phyloP scores from a whole-genome alignment of 768 basidiomycete genomes.

The Mycena leptocephala region DNA sequence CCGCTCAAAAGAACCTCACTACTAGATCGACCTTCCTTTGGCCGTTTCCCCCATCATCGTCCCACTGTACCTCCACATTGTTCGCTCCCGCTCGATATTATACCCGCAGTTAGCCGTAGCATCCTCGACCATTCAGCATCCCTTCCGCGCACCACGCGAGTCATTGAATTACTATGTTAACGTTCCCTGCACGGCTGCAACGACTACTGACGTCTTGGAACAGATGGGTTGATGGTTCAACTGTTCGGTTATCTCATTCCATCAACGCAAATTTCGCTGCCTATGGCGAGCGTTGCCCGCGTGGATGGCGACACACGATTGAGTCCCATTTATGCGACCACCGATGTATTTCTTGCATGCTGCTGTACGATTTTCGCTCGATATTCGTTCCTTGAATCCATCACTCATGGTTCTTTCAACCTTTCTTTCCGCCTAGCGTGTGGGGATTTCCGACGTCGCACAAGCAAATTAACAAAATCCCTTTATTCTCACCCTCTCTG shows the following conservation, averaged over 20 bases:
- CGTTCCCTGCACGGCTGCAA: background rate
- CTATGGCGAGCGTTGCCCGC: background rate
- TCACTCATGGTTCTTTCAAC: background rate
- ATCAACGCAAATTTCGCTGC: background rate
- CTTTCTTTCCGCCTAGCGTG: background rate
- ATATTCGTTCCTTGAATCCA: background rate
- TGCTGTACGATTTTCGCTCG: background rate
- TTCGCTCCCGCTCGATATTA: constrained; percentile 2
- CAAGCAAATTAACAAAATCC: background rate
- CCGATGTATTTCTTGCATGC: background rate
- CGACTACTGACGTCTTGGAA: background rate
- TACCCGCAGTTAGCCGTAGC: constrained; percentile 1
- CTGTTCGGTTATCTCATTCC: constrained; percentile 1
- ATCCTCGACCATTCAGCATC: constrained; percentile 6
- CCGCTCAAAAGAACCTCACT: too few species aligned
- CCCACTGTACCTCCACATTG: background rate
- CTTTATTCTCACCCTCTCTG: background rate
- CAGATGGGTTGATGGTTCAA: background rate
- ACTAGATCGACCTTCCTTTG: too few species aligned
- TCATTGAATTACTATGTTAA: background rate
- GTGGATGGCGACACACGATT: background rate
- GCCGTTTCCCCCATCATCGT: too few species aligned
- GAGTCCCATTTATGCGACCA: background rate
- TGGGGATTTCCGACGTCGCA: background rate
- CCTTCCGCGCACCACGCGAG: background rate